Evolutionary conservation across 129 eudicot species (phyloP).

Genomic region (Scalesia atractyloides): DNA sequence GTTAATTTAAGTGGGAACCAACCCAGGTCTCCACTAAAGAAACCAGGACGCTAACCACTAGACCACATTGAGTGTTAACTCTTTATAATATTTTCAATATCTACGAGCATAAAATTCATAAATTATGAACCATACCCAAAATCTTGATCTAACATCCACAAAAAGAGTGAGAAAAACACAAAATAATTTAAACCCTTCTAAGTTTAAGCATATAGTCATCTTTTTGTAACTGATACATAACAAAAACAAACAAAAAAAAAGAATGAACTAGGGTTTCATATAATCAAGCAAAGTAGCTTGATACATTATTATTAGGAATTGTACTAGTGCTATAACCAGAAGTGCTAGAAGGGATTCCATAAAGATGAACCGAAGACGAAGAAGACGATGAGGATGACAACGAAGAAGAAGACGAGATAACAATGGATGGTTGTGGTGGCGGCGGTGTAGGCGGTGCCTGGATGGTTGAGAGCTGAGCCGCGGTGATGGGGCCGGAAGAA

Average conservation of each 20-base stretch:
- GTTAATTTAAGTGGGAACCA: too few relatives aligned
- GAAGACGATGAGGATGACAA: slow-evolving; percentile 39
- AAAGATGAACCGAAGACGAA: slow-evolving; percentile 44
- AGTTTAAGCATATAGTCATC: slow-evolving; percentile 20
- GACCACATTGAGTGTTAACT: too few relatives aligned
- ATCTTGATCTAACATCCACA: slow-evolving; percentile 15
- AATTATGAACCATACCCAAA: slow-evolving; percentile 10
- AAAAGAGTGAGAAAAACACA: background rate
- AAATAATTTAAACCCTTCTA: slow-evolving; percentile 18
- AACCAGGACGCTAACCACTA: too few relatives aligned
- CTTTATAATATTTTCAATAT: background rate
- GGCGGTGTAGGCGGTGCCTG: slow-evolving; percentile 52
- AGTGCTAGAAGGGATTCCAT: slow-evolving; percentile 44
- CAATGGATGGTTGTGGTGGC: slow-evolving; percentile 42
- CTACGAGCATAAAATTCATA: background rate
- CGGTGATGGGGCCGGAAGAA: slow-evolving; percentile 44
- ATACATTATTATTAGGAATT: slow-evolving; percentile 40
- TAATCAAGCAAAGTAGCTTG: slow-evolving; percentile 45
- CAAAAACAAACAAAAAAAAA: background rate
- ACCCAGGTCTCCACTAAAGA: too few relatives aligned
- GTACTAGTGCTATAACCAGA: slow-evolving; percentile 47
- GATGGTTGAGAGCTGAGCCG: slow-evolving; percentile 35
- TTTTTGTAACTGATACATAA: slow-evolving; percentile 30
- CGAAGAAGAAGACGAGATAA: slow-evolving; percentile 48
- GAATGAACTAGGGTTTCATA: slow-evolving; percentile 41